Evolutionary conservation across 2,329 filamentous ascomycete genomes (phyloP).

Genomic region (Colletotrichum sansevieriae): DNA sequence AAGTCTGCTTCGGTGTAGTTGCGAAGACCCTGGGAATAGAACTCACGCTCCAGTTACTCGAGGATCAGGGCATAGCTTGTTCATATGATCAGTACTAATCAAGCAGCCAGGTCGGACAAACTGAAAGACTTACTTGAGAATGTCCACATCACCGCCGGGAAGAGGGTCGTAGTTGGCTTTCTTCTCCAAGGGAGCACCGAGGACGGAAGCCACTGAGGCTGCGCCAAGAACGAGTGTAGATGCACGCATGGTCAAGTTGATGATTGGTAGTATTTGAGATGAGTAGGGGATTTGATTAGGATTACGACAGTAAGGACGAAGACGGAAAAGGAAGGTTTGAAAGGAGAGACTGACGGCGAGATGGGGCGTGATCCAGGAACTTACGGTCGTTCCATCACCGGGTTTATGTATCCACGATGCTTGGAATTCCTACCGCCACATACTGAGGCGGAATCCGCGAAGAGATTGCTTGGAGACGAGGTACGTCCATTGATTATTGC

Average conservation of each 20-base stretch:
- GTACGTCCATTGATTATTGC: background rate
- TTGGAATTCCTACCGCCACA: background rate
- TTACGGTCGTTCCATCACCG: background rate
- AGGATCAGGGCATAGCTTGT: slow-evolving; percentile 62
- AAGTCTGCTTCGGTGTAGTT: slow-evolving; percentile 70
- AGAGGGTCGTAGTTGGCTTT: slow-evolving; percentile 43
- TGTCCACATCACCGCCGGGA: slow-evolving; percentile 47
- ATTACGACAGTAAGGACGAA: background rate
- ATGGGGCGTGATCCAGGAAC: background rate
- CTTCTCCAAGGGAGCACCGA: slow-evolving; percentile 37
- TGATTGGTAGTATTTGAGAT: background rate
- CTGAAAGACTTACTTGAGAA: slow-evolving; percentile 47
- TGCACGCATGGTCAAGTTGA: slow-evolving; percentile 29
- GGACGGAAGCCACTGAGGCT: slow-evolving; percentile 20
- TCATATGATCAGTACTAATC: background rate
- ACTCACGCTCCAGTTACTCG: slow-evolving; percentile 71
- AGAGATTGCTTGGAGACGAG: slow-evolving; percentile 7
- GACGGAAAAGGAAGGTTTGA: background rate
- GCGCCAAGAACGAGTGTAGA: slow-evolving; percentile 31
- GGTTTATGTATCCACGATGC: background rate
- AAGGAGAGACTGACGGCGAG: slow-evolving; percentile 22
- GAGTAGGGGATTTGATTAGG: background rate
- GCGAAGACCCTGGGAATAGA: slow-evolving; percentile 71
- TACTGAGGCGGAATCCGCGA: background rate
- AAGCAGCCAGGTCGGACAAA: background rate